These are phyloP conservation scores for Escallonia herrerae DNA, from an alignment of 129 eudicot species.

Conservation along the genomic window DNA sequence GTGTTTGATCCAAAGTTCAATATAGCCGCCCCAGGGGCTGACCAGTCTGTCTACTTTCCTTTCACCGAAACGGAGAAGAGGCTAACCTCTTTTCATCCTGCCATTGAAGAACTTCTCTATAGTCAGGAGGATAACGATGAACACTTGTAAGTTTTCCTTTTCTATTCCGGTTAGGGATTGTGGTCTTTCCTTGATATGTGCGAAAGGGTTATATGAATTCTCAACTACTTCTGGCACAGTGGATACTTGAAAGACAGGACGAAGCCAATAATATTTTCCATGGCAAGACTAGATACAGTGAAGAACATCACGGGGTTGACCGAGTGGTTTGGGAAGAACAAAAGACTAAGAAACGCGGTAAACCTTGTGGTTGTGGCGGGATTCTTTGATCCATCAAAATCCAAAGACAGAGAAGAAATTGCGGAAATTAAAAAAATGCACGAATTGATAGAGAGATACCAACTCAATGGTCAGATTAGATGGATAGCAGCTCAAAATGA, in stretches of 20 bases:
- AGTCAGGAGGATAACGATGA: constrained; percentile 48
- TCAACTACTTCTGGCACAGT: constrained; percentile 29
- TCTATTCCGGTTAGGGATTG: not conserved
- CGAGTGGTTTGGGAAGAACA: constrained; percentile 77
- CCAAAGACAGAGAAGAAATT: constrained; percentile 86
- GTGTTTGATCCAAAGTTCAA: constrained; percentile 89
- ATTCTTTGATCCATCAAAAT: constrained; percentile 72
- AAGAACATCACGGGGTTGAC: constrained; percentile 81
- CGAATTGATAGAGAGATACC: constrained; percentile 45
- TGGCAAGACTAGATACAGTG: constrained; percentile 88
- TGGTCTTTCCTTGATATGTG: not conserved
- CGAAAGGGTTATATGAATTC: not conserved
- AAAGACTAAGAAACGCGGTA: constrained; percentile 53
- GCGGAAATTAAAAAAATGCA: constrained; percentile 87
- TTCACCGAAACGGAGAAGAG: constrained; percentile 53
- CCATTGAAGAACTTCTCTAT: constrained; percentile 68
- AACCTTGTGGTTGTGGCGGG: constrained; percentile 90
- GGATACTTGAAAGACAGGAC: constrained; percentile 63
- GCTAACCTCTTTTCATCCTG: constrained; percentile 50
- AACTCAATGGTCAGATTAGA: constrained; percentile 78
- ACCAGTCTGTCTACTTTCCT: constrained; percentile 75
- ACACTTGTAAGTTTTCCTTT: constrained; percentile 55
- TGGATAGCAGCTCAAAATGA: constrained; percentile 93
- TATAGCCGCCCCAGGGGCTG: constrained; percentile 89
- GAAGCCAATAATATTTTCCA: constrained; percentile 84